phyloP scores from a whole-genome alignment of 1,139 yeast genomes.

The Protomyces macrosporus region DNA sequence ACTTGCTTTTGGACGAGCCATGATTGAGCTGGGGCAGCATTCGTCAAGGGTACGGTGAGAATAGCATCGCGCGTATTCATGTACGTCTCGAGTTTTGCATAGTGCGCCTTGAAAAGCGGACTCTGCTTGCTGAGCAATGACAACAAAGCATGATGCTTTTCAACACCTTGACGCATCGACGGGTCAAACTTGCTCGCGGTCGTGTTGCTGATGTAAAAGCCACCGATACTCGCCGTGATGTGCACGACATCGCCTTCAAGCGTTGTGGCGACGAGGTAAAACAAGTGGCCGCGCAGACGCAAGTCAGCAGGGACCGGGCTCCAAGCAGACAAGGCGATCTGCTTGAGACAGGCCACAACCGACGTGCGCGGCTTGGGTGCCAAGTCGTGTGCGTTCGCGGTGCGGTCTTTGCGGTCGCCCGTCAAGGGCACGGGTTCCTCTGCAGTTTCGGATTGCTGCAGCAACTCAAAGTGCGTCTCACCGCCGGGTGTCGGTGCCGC shows the following conservation, averaged over 20 bases:
- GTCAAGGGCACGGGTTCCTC: conserved; percentile 19
- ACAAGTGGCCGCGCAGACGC: conserved; percentile 68
- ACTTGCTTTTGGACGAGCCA: conserved; percentile 54
- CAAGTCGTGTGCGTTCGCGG: background rate
- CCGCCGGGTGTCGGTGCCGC: conserved; percentile 42
- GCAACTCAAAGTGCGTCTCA: conserved; percentile 40
- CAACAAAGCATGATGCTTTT: conserved; percentile 46
- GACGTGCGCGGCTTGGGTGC: conserved; percentile 30
- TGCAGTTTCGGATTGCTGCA: conserved; percentile 31
- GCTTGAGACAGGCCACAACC: conserved; percentile 37
- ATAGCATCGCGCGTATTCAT: conserved; percentile 48
- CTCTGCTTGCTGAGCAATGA: conserved; percentile 53
- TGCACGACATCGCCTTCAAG: conserved; percentile 74
- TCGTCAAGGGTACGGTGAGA: conserved; percentile 59
- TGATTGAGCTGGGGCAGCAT: conserved; percentile 59
- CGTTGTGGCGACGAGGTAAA: conserved; percentile 69
- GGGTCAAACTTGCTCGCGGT: conserved; percentile 70
- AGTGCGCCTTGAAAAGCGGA: conserved; percentile 46
- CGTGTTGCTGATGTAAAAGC: conserved; percentile 70
- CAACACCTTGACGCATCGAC: conserved; percentile 42
- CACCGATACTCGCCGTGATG: conserved; percentile 70
- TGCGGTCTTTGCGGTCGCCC: background rate
- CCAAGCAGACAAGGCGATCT: conserved; percentile 72
- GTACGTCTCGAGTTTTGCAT: conserved; percentile 44
- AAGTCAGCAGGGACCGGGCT: conserved; percentile 70